phyloP scores from a whole-genome alignment of 345 rosid genomes.

The Citropsis articulata region DNA sequence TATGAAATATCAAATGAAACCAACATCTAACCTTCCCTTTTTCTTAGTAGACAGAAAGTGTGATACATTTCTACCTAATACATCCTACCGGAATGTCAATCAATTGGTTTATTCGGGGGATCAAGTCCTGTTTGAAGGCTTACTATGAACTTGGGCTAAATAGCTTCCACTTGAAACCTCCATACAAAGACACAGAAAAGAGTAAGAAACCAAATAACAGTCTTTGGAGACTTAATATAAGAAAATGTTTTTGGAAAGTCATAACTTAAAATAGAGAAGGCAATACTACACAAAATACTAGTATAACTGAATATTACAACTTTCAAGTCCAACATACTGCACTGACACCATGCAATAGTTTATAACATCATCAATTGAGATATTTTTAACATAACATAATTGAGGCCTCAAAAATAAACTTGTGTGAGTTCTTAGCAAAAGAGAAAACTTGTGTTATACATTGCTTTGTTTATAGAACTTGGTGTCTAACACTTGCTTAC shows the following conservation, averaged over 20 bases:
- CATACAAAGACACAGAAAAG: not conserved
- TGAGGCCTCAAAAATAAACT: not conserved
- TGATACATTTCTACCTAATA: too few relatives aligned
- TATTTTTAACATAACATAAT: constrained; percentile 9
- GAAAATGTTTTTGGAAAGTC: not conserved
- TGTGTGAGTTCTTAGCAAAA: not conserved
- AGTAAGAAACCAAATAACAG: not conserved
- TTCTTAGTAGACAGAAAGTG: not conserved
- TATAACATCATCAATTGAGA: not conserved
- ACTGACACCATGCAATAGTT: not conserved
- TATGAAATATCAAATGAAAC: too few relatives aligned
- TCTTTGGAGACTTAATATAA: not conserved
- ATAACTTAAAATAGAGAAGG: not conserved
- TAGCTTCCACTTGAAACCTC: not conserved
- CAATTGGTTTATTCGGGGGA: not conserved
- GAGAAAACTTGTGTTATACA: constrained; percentile 36
- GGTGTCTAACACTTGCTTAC: constrained; percentile 97
- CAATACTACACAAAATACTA: not conserved
- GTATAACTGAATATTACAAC: not conserved
- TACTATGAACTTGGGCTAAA: not conserved
- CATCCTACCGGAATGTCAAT: too few relatives aligned
- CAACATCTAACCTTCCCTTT: not conserved
- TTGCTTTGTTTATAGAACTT: constrained; percentile 97
- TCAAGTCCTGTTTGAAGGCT: not conserved
- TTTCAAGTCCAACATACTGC: not conserved